A percentile compares a stretch with the other conserved stretches of the same genome.
Conservation (phyloP, 495 filamentous ascomycete genomes). For the Wilcoxina mikolae region DNA sequence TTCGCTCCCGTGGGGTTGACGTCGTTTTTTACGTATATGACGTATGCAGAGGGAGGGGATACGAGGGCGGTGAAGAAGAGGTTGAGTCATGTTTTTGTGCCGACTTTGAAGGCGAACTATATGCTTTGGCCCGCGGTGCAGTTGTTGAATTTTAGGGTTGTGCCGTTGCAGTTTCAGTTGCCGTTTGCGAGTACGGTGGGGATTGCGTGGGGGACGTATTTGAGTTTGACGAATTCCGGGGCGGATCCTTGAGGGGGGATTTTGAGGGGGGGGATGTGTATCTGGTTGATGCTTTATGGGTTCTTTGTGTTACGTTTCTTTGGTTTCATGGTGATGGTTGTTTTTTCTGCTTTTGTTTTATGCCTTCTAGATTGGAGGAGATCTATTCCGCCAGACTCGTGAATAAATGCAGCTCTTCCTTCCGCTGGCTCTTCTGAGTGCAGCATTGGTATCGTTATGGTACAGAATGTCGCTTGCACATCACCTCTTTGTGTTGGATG, state of each 20-base stretch:
- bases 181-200: constrained; percentile 95
- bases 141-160: constrained; percentile 87
- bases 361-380: no score
- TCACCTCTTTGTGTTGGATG: no score
- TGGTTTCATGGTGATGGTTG: no score
- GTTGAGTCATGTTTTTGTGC: constrained; percentile 70
- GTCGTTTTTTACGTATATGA: constrained; percentile 75
- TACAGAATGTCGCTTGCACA: no score
- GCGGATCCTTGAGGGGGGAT: constrained; percentile 39
- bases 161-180: constrained; percentile 93
- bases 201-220: constrained; percentile 97
- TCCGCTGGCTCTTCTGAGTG: no score
- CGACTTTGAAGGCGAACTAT: constrained; percentile 66
- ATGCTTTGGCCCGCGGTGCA: constrained; percentile 94
- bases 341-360: no score
- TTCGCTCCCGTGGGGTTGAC: constrained; percentile 75
- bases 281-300: no score
- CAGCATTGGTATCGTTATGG: no score
- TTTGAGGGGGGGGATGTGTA: not conserved
- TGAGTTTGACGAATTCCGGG: constrained; percentile 81
- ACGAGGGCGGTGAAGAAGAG: constrained; percentile 61
- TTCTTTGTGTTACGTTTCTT: no score
- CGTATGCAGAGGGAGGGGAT: constrained; percentile 84
- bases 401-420: no score
- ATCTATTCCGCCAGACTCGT: no score